Base-by-base conservation (phyloP, 331 rosid genomes). In the Quercus lobata region DNA sequence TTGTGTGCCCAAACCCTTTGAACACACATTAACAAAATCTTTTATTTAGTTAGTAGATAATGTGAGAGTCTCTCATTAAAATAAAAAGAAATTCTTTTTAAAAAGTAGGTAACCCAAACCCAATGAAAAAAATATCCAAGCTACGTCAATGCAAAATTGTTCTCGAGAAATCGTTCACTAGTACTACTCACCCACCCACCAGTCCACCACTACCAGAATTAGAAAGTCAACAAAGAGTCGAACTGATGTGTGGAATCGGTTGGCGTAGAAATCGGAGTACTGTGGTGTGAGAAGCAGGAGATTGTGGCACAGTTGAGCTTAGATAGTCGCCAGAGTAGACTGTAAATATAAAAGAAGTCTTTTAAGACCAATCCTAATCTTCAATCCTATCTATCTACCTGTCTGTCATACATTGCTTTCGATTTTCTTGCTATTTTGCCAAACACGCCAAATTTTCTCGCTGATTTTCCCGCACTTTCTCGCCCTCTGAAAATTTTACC, bases 251-350 rank as follows among this genome's bases (percentile, higher is more conserved):
- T 14, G 44, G 35, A 46, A 34, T 11, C 2, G 53, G 10, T 49
- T 32, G 58, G 27, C 30, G 41, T 58, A 55, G 0, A 32, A 11
- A 3, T 12, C 7, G 2, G 2, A 12, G 35, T 9, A 69, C 7
- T 3, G 60, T 87, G 81, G 57, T 58, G 65, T 55, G 41, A 52
- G 18, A 77, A 4, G 73, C 72, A 78, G 75, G 34, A 5, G 85
- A 89, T 83, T 30, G 21, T 2, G 57, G 18, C 81, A 57, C 73
- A 19, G 11, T 32, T 63, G 5, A 71, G 57, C 72, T 35, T 21
- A 57, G 19, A 87, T 41, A 41, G 91, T 76, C 83, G 89, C 90
- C 90, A 81, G 78, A 68, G 84, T 75, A 77, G 87, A 83, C 87
- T 84, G 60, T 17, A 72, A 35, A 49, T 35, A 25, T 18, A 71